Evolutionary conservation across 176 grass and related monocot species (phyloP).

Genomic region (Alopecurus myosuroides): DNA sequence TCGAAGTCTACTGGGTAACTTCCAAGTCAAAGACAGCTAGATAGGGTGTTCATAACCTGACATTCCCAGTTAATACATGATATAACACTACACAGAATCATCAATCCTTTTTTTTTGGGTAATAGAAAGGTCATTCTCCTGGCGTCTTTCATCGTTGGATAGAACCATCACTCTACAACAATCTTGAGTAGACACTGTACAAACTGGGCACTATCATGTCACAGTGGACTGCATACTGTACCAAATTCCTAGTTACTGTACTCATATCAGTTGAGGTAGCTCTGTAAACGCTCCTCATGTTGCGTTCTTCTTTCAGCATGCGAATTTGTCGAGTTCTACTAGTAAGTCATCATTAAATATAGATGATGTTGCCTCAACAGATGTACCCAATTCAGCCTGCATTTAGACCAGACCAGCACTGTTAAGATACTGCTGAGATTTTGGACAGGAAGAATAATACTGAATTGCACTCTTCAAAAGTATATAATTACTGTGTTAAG

Average conservation of each 20-base stretch:
- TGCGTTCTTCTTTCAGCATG: slow-evolving; percentile 14
- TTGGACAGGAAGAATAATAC: neutral
- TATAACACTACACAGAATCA: slow-evolving; percentile 3
- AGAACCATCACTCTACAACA: slow-evolving; percentile 18
- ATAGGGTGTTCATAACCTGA: neutral
- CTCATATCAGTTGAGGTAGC: neutral
- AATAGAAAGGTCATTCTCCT: neutral
- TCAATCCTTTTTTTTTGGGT: neutral
- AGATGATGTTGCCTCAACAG: slow-evolving; percentile 58
- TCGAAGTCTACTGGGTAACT: neutral
- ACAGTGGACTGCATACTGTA: slow-evolving; percentile 7
- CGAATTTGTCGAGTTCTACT: slow-evolving; percentile 41
- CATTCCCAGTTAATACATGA: neutral
- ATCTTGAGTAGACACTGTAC: neutral
- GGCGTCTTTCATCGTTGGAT: neutral
- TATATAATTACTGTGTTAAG: neutral
- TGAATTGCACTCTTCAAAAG: neutral
- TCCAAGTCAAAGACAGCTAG: neutral
- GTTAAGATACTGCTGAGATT: slow-evolving; percentile 13
- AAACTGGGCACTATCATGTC: slow-evolving; percentile 16
- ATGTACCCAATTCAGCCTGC: slow-evolving; percentile 53
- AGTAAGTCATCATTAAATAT: slow-evolving; percentile 43
- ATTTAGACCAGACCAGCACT: neutral
- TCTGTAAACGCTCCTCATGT: neutral
- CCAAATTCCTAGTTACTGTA: slow-evolving; percentile 19